Evolutionary conservation across 1,284 basidiomycete genomes (phyloP).

Genomic region (Tylopilus sp.): DNA sequence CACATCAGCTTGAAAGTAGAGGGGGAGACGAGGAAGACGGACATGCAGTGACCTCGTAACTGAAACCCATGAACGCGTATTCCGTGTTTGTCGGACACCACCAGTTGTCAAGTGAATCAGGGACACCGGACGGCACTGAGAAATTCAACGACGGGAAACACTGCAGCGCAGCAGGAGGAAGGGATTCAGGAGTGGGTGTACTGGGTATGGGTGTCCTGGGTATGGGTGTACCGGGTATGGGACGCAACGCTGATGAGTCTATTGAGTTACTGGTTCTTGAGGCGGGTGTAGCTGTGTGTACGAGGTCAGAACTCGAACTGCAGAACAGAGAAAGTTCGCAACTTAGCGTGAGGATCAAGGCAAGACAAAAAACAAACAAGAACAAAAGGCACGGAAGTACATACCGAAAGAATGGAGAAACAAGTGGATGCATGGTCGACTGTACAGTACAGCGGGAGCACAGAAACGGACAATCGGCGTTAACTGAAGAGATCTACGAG

Average conservation of each 20-base stretch:
- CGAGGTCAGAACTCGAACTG: not conserved
- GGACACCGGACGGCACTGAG: constrained; percentile 50
- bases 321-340: not conserved
- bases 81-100: constrained; percentile 63
- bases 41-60: constrained; percentile 65
- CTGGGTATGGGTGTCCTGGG: no score
- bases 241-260: not conserved
- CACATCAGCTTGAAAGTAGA: not conserved
- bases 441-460: constrained; percentile 6
- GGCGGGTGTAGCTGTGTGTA: not conserved
- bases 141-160: constrained; percentile 62
- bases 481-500: not conserved
- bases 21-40: constrained; percentile 19
- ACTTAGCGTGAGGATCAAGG: constrained; percentile 13
- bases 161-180: not conserved
- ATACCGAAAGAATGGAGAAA: not conserved
- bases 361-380: constrained; percentile 9
- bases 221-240: not conserved
- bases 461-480: not conserved
- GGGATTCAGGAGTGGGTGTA: not conserved
- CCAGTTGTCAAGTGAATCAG: constrained; percentile 51
- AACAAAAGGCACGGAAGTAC: constrained; percentile 1
- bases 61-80: constrained; percentile 71
- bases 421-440: not conserved
- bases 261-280: not conserved